Evolutionary conservation across 345 rosid genomes (phyloP).

Genomic region (Arabidopsis thaliana): DNA sequence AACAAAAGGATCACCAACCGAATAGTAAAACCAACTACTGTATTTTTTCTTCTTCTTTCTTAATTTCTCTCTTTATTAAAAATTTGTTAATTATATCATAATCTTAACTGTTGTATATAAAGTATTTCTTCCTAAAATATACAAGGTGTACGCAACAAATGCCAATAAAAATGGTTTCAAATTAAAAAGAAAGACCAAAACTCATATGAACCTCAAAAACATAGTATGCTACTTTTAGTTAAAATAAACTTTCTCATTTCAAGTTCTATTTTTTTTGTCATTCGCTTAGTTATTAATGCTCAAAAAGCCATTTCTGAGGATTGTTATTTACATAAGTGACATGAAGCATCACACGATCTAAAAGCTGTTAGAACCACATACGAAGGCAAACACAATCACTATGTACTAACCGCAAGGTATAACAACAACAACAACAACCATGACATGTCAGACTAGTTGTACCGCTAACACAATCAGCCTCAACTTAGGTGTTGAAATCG

Average conservation of each 20-base stretch:
- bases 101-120: not conserved
- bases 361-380: conserved; percentile 97
- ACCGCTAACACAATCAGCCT: conserved; percentile 75
- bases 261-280: too few species aligned
- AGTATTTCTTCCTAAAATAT: not conserved
- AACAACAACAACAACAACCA: conserved; percentile 61
- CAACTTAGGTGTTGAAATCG: conserved; percentile 86
- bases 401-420: conserved; percentile 77
- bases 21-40: not conserved
- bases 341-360: conserved; percentile 79
- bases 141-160: not conserved
- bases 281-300: too few species aligned
- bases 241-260: too few species aligned
- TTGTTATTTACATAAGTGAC: too few species aligned
- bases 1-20: not conserved
- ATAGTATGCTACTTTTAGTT: too few species aligned
- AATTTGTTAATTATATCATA: not conserved
- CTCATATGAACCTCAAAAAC: too few species aligned
- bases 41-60: not conserved
- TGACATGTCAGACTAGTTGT: conserved; percentile 46
- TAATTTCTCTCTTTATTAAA: not conserved
- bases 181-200: too few species aligned
- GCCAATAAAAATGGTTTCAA: not conserved
- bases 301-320: too few species aligned
- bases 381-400: conserved; percentile 97